Conservation (phyloP, 2,329 filamentous ascomycete species). For the Monilinia polystroma region DNA sequence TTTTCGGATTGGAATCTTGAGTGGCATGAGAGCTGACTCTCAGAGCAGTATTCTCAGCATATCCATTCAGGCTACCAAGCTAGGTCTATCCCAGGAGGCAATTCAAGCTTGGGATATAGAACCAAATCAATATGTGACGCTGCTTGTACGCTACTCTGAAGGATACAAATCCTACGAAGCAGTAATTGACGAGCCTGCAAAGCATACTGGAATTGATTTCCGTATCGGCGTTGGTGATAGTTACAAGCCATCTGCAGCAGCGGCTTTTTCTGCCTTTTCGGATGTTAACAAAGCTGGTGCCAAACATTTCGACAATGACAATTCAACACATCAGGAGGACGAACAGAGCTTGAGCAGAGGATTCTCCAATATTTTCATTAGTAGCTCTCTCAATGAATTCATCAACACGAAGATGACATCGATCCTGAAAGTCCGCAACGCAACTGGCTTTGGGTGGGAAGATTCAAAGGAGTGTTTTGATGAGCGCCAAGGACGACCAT, state of each 20-base stretch:
- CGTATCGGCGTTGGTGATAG: constrained; percentile 67
- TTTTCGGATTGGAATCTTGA: constrained; percentile 66
- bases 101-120: constrained; percentile 75
- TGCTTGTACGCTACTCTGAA: constrained; percentile 65
- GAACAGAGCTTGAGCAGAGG: constrained; percentile 28
- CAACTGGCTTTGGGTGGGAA: constrained; percentile 60
- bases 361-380: constrained; percentile 66
- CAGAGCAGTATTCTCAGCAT: constrained; percentile 57
- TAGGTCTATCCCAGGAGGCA: constrained; percentile 72
- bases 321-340: background rate
- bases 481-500: constrained; percentile 34
- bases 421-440: constrained; percentile 59
- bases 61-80: constrained; percentile 66
- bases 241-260: constrained; percentile 66
- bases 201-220: constrained; percentile 52
- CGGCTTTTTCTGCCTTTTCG: constrained; percentile 43
- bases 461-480: constrained; percentile 51
- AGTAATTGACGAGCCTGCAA: constrained; percentile 46
- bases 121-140: constrained; percentile 65
- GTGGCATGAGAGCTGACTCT: constrained; percentile 45
- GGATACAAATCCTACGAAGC: constrained; percentile 61
- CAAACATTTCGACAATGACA: constrained; percentile 23
- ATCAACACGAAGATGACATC: constrained; percentile 63
- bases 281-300: constrained; percentile 30
- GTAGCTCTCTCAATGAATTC: constrained; percentile 66